These are phyloP conservation scores for Madurella fahalii DNA, from an alignment of 2,329 filamentous ascomycete genomes.

Conservation along the genomic window DNA sequence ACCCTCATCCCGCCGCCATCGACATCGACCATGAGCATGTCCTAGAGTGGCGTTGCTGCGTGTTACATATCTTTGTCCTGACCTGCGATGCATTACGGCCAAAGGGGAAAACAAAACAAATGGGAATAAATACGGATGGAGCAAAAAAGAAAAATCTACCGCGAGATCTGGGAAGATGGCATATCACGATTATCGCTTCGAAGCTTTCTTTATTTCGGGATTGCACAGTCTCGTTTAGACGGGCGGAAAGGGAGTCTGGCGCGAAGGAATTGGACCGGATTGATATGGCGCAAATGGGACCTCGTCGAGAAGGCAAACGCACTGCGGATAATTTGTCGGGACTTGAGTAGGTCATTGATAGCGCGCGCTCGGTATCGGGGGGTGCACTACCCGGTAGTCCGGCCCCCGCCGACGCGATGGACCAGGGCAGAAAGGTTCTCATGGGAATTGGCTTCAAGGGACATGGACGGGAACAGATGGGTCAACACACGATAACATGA, in stretches of 20 bases:
- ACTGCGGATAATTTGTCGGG: background rate
- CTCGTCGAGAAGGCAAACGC: background rate
- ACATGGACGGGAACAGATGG: background rate
- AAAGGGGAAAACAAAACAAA: background rate
- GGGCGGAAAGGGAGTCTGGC: background rate
- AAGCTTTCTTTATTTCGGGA: background rate
- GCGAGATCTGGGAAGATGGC: background rate
- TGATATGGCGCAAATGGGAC: background rate
- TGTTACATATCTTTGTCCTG: background rate
- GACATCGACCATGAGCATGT: slow-evolving; percentile 45
- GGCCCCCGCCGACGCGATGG: background rate
- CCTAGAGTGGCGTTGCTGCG: slow-evolving; percentile 15
- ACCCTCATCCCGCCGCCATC: slow-evolving; percentile 39
- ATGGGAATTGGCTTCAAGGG: background rate
- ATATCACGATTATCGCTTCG: background rate
- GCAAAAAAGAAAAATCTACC: background rate
- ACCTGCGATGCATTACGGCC: background rate
- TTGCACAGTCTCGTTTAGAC: background rate
- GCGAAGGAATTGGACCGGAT: background rate
- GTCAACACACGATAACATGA: background rate
- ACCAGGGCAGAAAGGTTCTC: background rate
- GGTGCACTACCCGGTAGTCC: background rate
- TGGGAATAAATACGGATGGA: background rate
- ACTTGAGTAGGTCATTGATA: background rate
- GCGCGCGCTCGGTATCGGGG: background rate